These are phyloP conservation scores for Beauveria bassiana DNA, from an alignment of 2,329 filamentous ascomycete genomes.

Conservation along the genomic window DNA sequence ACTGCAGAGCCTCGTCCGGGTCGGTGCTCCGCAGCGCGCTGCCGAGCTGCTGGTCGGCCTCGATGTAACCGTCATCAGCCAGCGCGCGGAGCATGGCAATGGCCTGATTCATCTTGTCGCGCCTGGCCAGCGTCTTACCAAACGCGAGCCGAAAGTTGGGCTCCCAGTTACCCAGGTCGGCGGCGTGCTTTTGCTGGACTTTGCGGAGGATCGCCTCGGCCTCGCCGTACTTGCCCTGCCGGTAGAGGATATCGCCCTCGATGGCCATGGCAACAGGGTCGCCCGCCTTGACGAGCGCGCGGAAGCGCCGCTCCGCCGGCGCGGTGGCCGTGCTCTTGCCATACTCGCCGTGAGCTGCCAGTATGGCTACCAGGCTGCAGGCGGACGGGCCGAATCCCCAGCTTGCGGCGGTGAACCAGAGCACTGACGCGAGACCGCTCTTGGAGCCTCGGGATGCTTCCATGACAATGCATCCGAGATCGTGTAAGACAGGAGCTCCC, in stretches of 20 bases:
- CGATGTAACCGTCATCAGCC: conserved; percentile 16
- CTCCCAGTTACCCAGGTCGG: conserved; percentile 5
- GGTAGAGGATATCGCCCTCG: conserved; percentile 23
- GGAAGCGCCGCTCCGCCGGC: conserved; percentile 22
- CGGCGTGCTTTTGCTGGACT: background rate
- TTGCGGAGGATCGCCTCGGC: conserved; percentile 14
- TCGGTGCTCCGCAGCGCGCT: conserved; percentile 18
- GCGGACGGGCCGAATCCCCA: conserved; percentile 23
- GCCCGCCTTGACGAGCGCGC: conserved; percentile 22
- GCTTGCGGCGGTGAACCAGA: conserved; percentile 27
- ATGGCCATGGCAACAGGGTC: conserved; percentile 29
- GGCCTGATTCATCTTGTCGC: conserved; percentile 18
- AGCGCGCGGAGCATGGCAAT: conserved; percentile 17
- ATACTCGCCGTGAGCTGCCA: conserved; percentile 18
- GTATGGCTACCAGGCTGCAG: conserved; percentile 20
- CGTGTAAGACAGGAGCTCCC: conserved; percentile 17
- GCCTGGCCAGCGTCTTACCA: conserved; percentile 1
- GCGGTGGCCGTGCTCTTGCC: conserved; percentile 14
- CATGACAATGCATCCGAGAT: conserved; percentile 22
- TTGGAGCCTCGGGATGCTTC: conserved; percentile 11
- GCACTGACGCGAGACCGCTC: conserved; percentile 15
- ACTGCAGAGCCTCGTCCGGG: conserved; percentile 17
- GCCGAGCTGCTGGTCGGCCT: conserved; percentile 22
- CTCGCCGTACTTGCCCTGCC: conserved; percentile 17
- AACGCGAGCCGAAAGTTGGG: conserved; percentile 2